Evolutionary conservation across 192 early-diverging fungal genomes (phyloP), one percentile per base, ranked within the genome.

Genomic region (Cladochytrium replicatum): DNA sequence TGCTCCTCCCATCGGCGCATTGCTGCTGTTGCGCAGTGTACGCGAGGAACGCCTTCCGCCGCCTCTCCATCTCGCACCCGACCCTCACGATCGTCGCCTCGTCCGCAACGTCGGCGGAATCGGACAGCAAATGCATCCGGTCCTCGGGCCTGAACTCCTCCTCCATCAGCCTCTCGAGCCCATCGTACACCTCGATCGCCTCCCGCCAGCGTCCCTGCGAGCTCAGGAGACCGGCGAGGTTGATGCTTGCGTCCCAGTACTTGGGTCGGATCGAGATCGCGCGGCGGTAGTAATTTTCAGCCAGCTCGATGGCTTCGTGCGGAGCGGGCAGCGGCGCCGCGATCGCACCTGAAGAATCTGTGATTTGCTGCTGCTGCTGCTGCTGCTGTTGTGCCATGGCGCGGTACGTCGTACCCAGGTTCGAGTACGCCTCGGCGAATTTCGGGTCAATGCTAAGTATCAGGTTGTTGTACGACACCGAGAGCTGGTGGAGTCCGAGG

Each of bases 161-260:
- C 51, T 65, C 67, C 63, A 69, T 61, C 19, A 39, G 17, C 8
- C 39, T 23, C 52, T 93, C 89, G 2, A 90, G 79, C 52, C 72
- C 78, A 44, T 84, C 81, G 46, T 89, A 93, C 38, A 93, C 78
- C 38, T 80, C 70, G 48, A 93, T 63, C 2, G 88, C 90, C 54
- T 93, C 88, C 22, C 63, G 63, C 52, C 74, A 89, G 6, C 88
- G 70, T 22, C 59, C 63, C 7, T 44, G 41, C 4, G 74, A 58
- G 64, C 85, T 88, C 31, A 91, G 62, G 22, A 89, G 77, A 13
- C 85, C 84, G 27, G 91, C 80, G 28, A 93, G 69, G 51, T 91
- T 91, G 56, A 90, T 85, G 21, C 83, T 82, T 3, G 87, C 90
- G 50, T 93, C 90, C 87, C 87, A 93, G 65, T 93, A 93, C 6